These are phyloP conservation scores for Primulina eburnea DNA, from an alignment of 257 asterid genomes.

Conservation along the genomic window DNA sequence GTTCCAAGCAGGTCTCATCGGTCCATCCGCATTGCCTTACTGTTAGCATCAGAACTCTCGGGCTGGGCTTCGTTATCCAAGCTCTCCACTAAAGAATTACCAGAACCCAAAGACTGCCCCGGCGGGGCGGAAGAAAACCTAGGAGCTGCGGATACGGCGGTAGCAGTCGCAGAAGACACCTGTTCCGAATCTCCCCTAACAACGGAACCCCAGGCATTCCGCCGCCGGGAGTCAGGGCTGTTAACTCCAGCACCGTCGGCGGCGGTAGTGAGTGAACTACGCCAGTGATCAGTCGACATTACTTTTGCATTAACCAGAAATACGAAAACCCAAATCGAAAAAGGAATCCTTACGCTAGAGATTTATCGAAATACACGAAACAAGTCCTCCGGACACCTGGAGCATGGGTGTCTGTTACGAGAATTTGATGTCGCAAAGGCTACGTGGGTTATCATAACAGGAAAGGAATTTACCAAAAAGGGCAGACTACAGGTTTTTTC, in stretches of 20 bases:
- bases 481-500: no score
- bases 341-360: neutral
- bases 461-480: no score
- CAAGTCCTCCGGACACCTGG: neutral
- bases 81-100: slow-evolving; percentile 23
- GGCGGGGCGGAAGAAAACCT: slow-evolving; percentile 23
- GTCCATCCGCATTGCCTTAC: no score
- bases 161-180: neutral
- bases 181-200: slow-evolving; percentile 33
- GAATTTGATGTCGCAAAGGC: neutral
- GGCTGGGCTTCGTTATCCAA: slow-evolving; percentile 16
- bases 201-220: slow-evolving; percentile 38
- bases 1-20: no score
- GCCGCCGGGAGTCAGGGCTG: slow-evolving; percentile 24
- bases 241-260: neutral
- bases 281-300: slow-evolving; percentile 2
- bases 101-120: slow-evolving; percentile 24
- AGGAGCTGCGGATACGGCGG: neutral
- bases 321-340: slow-evolving; percentile 30
- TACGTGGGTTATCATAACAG: no score
- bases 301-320: neutral
- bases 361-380: neutral
- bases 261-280: neutral
- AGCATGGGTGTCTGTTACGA: neutral
- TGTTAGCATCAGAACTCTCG: no score